Conservation (phyloP, 129 eudicot species). For the Lonicera japonica region DNA sequence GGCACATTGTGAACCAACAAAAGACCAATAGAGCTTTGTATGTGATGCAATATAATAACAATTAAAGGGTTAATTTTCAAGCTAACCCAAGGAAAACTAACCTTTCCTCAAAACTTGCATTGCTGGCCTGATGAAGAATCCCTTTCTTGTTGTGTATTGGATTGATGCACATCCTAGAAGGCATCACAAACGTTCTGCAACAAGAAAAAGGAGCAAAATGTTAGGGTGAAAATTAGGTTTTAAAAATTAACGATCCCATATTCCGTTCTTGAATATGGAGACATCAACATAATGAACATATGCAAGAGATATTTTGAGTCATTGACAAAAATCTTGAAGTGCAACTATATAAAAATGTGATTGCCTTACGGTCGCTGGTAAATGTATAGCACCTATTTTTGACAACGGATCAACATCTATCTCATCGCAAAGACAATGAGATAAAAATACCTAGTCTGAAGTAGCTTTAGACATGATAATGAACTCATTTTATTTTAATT, state of each 20-base stretch:
- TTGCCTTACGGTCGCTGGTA: too few relatives aligned
- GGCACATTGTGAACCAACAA: background rate
- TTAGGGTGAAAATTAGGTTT: background rate
- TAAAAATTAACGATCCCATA: background rate
- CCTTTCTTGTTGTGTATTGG: constrained; percentile 93
- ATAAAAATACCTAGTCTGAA: too few relatives aligned
- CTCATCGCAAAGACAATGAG: too few relatives aligned
- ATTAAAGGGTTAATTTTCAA: background rate
- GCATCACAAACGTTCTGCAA: constrained; percentile 97
- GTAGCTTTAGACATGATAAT: too few relatives aligned
- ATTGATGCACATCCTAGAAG: constrained; percentile 95
- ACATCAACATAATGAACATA: background rate
- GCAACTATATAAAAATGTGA: background rate
- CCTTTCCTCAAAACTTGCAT: constrained; percentile 54
- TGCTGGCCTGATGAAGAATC: constrained; percentile 53
- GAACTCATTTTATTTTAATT: too few relatives aligned
- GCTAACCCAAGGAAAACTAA: constrained; percentile 23
- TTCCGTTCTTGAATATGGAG: background rate
- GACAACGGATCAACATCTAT: too few relatives aligned
- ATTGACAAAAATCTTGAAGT: background rate
- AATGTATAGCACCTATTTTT: too few relatives aligned
- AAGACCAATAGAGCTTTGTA: background rate
- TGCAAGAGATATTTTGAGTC: constrained; percentile 6
- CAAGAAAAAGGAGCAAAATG: background rate
- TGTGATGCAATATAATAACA: background rate